Evolutionary conservation across 73 alveolate species (phyloP), one percentile per base, ranked within the genome.

Genomic region (Stentor roeselii): DNA sequence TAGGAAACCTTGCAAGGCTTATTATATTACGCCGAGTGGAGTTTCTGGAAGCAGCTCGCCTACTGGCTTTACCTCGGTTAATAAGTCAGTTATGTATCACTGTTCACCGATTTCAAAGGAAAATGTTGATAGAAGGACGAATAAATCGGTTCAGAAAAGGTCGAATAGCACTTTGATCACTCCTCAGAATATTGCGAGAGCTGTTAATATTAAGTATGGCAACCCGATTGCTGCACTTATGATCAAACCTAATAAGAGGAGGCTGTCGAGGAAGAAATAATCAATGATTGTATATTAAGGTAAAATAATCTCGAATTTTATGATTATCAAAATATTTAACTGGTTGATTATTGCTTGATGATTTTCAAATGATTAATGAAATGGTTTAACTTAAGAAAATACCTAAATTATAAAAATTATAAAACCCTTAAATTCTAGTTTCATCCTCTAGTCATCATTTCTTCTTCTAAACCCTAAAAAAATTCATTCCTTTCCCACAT

Each of bases 141-240:
- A 6, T 50, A 50, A 21, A 11, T 50, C 67, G 6, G 6, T 21
- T 11, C 67, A 50, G 67, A 50, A 21, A 50, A 50, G 67, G 21
- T 50, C 67, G 6, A 11, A 6, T 11, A 50, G 67, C 21, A 50
- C 67, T 11, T 50, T 50, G 67, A 50, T 50, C 6, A 50, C 67
- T 11, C 67, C 67, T 2, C 42, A 67, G 34, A 67, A n/a, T 21
- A 67, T 67, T 34, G 37, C 80, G 0, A n/a, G 34, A 21, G 21
- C 80, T 67, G 34, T 34, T 21, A 67, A 67, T 14, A 67, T 67
- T 21, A 32, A 32, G 42, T 67, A 67, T 32, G 80, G 80, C 2
- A 67, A 67, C 80, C 80, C 80, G 34, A 32, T 67, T 2, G 80
- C 80, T 1, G 80, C 80, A 1, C n/a, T 67, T 36, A 67, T 67